Evolutionary conservation across 495 filamentous ascomycete species (phyloP).

Genomic region (Podospora appendiculata): DNA sequence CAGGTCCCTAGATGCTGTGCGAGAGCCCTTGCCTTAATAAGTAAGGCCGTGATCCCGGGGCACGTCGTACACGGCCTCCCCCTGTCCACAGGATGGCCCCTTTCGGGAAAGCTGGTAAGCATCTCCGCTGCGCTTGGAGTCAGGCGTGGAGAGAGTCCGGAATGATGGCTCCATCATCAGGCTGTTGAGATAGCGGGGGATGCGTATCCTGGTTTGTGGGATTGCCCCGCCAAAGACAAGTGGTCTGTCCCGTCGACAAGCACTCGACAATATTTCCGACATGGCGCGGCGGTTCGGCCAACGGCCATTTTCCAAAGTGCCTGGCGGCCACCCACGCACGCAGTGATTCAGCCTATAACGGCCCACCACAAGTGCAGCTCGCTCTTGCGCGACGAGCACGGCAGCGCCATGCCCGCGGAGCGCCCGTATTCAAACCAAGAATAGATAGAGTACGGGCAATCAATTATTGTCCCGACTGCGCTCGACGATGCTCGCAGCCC

Average conservation of each 20-base stretch:
- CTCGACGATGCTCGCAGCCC: background rate
- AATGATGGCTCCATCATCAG: slow-evolving; percentile 3
- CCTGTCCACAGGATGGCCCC: too few relatives aligned
- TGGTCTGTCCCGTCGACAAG: background rate
- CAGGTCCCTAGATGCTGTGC: slow-evolving; percentile 3
- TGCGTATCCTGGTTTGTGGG: slow-evolving; percentile 16
- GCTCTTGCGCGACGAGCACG: background rate
- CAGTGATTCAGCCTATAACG: background rate
- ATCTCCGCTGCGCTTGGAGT: slow-evolving; percentile 9
- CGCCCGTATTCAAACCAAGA: background rate
- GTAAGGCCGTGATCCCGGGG: slow-evolving; percentile 7
- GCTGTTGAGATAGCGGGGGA: background rate
- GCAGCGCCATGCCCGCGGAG: background rate
- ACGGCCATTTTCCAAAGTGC: slow-evolving; percentile 9
- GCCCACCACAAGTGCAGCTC: background rate
- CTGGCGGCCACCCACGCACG: background rate
- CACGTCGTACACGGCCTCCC: slow-evolving; percentile 11
- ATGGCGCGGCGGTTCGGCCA: background rate
- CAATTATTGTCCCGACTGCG: background rate
- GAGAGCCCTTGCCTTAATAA: slow-evolving; percentile 13
- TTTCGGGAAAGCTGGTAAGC: background rate
- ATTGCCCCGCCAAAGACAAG: slow-evolving; percentile 10
- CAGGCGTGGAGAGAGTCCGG: slow-evolving; percentile 24
- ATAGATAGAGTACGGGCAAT: slow-evolving; percentile 2
- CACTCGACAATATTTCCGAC: background rate